A percentile compares a stretch with the other conserved stretches of the same genome.
Evolutionary conservation across 805 yeast species (phyloP).

Genomic region (Pichia manshurica): DNA sequence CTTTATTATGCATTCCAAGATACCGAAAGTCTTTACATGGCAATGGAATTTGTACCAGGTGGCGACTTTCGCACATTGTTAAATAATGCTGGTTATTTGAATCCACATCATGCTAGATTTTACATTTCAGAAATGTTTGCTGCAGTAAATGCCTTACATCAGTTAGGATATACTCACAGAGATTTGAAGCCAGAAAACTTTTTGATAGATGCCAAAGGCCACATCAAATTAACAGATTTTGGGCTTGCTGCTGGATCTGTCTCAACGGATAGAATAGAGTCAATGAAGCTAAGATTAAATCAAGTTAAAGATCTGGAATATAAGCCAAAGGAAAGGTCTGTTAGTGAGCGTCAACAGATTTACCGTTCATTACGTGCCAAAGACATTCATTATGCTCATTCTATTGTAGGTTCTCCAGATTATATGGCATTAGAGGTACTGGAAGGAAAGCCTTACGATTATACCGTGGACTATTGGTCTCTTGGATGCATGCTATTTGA

Average conservation of each 20-base stretch:
- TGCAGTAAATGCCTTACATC: conserved; percentile 88
- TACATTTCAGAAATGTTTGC: conserved; percentile 95
- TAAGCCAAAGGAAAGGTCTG: conserved; percentile 61
- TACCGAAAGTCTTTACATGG: conserved; percentile 78
- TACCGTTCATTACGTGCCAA: conserved; percentile 73
- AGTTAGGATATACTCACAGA: conserved; percentile 92
- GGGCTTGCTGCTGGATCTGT: conserved; percentile 97
- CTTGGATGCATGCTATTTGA: conserved; percentile 96
- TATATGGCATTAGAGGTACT: conserved; percentile 98
- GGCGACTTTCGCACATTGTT: conserved; percentile 95
- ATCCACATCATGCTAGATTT: conserved; percentile 93
- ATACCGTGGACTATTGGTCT: conserved; percentile 98
- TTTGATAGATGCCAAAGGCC: conserved; percentile 83
- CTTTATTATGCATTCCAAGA: conserved; percentile 94
- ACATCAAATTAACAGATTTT: conserved; percentile 89
- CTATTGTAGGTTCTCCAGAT: conserved; percentile 97
- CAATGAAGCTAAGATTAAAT: conserved; percentile 67
- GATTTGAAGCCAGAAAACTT: conserved; percentile 95
- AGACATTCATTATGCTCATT: conserved; percentile 84
- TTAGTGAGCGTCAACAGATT: conserved; percentile 80
- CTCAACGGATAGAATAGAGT: conserved; percentile 86
- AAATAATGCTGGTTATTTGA: conserved; percentile 86
- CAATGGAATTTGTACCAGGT: conserved; percentile 99
- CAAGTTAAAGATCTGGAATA: conserved; percentile 70
- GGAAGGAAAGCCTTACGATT: conserved; percentile 89